Evolutionary conservation across 257 asterid genomes (phyloP), one percentile per base, ranked within the genome.

Genomic region (Solanum bulbocastanum): DNA sequence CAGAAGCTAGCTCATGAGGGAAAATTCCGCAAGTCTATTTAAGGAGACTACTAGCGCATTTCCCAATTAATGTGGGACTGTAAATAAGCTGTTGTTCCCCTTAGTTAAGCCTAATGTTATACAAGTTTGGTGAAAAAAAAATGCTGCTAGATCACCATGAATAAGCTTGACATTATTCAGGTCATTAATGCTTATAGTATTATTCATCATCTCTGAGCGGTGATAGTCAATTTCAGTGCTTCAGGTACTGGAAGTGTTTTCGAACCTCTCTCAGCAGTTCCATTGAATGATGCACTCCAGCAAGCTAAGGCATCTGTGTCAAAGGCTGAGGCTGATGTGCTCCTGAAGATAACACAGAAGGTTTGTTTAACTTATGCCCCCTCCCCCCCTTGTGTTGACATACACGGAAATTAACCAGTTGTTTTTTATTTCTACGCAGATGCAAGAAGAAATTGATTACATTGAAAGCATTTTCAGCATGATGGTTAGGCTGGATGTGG

Each of bases 211-310:
- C 69, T 49, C 86, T 82, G 86, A 82, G 44, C 12, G 8, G 84
- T 89, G 88, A 88, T 89, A 84, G 91, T 88, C 86, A 87, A 85
- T 89, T 91, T 84, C 93, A 96, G 99, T 92, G 96, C 94, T 93
- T 92, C 98, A 94, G 98, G 95, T 91, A 88, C 91, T 44, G 99
- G 96, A 90, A 95, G 92, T 89, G 89, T 94, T 72, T 85, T 96
- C 4, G 99, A 97, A 92, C 99, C 99, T 86, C 94, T 97, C 84
- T 88, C 94, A 88, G 99, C 98, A 81, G 98, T 97, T 87, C 95
- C 98, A 56, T 86, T 97, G 72, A 97, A 97, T 90, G 98, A 96
- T 91, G 98, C 95, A 91, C 92, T 97, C 93, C 98, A 94, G 89
- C 96, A 89, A 90, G 99, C 99, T 79, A 93, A 93, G 91, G 91